Evolutionary conservation across 2,329 filamentous ascomycete species (phyloP).

Genomic region (Phaeosphaeria sp.): DNA sequence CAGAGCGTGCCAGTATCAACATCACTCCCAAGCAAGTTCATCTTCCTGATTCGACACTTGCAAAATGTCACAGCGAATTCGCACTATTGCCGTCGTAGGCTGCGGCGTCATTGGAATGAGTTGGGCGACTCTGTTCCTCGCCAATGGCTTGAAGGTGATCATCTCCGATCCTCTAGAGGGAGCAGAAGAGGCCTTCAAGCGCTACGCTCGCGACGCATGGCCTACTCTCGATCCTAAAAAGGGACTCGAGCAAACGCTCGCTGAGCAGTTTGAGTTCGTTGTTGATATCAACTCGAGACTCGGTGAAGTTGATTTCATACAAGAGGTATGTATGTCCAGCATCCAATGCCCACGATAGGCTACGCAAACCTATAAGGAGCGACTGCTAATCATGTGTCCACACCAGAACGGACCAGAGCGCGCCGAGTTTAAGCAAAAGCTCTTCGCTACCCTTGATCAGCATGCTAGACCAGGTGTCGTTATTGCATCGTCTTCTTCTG

Average conservation of each 20-base stretch:
- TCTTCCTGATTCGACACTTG: no score
- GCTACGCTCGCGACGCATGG: no score
- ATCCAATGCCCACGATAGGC: no score
- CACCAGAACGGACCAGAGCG: conserved; percentile 52
- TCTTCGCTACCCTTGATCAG: conserved; percentile 46
- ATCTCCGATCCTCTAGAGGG: not conserved
- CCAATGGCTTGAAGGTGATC: not conserved
- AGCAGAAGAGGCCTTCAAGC: not conserved
- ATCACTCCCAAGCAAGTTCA: no score
- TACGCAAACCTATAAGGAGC: no score
- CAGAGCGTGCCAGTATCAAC: no score
- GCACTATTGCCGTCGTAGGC: not conserved
- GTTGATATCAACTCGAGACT: conserved; percentile 43
- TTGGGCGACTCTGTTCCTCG: not conserved
- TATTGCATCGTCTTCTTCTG: conserved; percentile 45
- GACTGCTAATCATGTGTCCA: no score
- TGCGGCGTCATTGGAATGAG: not conserved
- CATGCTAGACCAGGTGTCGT: conserved; percentile 40
- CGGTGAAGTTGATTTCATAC: not conserved
- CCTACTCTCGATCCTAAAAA: not conserved
- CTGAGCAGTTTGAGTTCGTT: not conserved
- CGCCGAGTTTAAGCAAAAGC: conserved; percentile 47
- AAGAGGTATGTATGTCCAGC: no score
- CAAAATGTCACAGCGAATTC: no score
- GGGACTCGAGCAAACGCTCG: not conserved